Conservation (phyloP, 106 monocot genomes). For the Dioscorea zingiberensis region DNA sequence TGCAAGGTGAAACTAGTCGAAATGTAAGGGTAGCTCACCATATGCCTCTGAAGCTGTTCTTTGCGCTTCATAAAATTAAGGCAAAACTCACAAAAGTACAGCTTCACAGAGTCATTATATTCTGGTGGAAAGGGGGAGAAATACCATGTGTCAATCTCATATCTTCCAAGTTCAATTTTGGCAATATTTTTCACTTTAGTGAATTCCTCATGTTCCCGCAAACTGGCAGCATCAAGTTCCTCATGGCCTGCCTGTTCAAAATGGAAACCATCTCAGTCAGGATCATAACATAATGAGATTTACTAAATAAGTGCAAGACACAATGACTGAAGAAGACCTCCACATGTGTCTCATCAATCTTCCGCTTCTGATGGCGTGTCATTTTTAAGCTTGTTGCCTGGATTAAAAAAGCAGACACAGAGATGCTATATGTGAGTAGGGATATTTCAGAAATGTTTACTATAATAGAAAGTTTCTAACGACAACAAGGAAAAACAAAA, state of each 20-base stretch:
- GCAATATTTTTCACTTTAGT: slow-evolving; percentile 98
- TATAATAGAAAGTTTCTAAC: neutral
- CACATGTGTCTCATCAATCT: slow-evolving; percentile 97
- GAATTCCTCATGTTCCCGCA: slow-evolving; percentile 95
- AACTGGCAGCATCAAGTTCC: slow-evolving; percentile 94
- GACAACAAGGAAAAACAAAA: neutral
- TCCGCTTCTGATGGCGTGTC: slow-evolving; percentile 91
- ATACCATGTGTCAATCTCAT: slow-evolving; percentile 97
- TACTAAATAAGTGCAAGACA: neutral
- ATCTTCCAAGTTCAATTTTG: slow-evolving; percentile 97
- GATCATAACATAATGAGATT: slow-evolving; percentile 3
- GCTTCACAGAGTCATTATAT: slow-evolving; percentile 80
- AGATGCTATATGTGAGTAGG: no score
- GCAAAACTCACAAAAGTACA: slow-evolving; percentile 97
- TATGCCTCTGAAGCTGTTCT: slow-evolving; percentile 97
- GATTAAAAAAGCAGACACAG: slow-evolving; percentile 1
- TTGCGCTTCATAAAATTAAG: slow-evolving; percentile 99
- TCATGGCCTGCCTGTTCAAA: slow-evolving; percentile 62
- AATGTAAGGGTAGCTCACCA: slow-evolving; percentile 53
- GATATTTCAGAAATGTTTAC: neutral
- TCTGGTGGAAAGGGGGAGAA: slow-evolving; percentile 96
- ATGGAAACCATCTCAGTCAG: slow-evolving; percentile 1
- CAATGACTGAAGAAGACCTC: slow-evolving; percentile 48
- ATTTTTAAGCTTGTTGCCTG: slow-evolving; percentile 97
- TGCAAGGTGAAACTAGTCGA: neutral